phyloP scores from a whole-genome alignment of 768 basidiomycete species.

The Epithele typhae region DNA sequence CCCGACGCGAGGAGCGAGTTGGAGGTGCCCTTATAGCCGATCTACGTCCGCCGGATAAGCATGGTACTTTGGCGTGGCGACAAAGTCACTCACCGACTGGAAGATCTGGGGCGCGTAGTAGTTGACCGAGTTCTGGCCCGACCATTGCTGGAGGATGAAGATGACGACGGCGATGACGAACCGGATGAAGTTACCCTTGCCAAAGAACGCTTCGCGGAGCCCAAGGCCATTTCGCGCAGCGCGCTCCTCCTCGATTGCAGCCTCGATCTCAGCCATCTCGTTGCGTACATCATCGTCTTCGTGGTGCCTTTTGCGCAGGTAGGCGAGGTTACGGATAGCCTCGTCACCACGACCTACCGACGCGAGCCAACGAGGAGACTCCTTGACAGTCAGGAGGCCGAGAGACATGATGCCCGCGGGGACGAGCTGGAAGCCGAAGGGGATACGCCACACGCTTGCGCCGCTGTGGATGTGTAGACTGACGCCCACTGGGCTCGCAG shows the following conservation, averaged over 20 bases:
- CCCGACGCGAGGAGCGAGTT: conserved; percentile 73
- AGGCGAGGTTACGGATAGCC: conserved; percentile 58
- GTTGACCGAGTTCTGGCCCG: conserved; percentile 77
- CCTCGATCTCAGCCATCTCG: conserved; percentile 79
- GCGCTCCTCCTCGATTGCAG: conserved; percentile 71
- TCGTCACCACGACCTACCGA: conserved; percentile 53
- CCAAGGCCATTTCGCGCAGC: conserved; percentile 61
- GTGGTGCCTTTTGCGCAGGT: conserved; percentile 46
- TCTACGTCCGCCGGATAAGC: too few relatives aligned
- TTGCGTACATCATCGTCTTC: conserved; percentile 43
- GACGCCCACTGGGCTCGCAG: conserved; percentile 46
- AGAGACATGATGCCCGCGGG: conserved; percentile 71
- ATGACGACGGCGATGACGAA: conserved; percentile 81
- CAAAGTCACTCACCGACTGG: conserved; percentile 51
- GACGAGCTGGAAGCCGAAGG: conserved; percentile 74
- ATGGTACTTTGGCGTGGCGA: too few relatives aligned
- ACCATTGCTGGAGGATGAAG: conserved; percentile 80
- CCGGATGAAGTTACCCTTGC: conserved; percentile 79
- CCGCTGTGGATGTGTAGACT: conserved; percentile 46
- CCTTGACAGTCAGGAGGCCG: conserved; percentile 67
- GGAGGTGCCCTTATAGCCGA: conserved; percentile 59
- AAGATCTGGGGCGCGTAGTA: conserved; percentile 79
- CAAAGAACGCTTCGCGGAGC: conserved; percentile 62
- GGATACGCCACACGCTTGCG: conserved; percentile 60
- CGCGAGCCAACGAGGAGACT: conserved; percentile 76